phyloP scores from a whole-genome alignment of 768 basidiomycete genomes.

The Leccinum boreale region DNA sequence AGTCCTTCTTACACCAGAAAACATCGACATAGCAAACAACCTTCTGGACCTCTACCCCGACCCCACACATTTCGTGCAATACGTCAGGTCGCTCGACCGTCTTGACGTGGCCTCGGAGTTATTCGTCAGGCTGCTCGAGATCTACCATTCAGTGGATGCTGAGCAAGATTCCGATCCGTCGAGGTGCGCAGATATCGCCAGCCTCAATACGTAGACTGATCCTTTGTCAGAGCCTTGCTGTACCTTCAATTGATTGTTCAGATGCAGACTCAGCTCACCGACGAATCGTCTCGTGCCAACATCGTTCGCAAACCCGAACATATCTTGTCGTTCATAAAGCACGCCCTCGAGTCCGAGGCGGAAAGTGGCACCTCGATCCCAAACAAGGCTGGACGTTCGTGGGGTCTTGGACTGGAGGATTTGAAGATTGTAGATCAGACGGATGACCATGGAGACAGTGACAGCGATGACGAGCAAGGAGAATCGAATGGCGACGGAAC shows the following conservation, averaged over 20 bases:
- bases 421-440: conserved; percentile 37
- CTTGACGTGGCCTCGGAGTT: conserved; percentile 68
- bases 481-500: conserved; percentile 36
- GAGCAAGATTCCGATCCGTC: conserved; percentile 21
- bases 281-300: conserved; percentile 49
- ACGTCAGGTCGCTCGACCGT: conserved; percentile 63
- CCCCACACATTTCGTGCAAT: conserved; percentile 62
- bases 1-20: conserved; percentile 51
- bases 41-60: conserved; percentile 72
- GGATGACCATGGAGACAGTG: conserved; percentile 44
- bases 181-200: conserved; percentile 13
- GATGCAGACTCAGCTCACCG: conserved; percentile 69
- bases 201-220: neutral
- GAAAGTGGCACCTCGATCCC: neutral
- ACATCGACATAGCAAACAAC: conserved; percentile 44
- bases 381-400: conserved; percentile 4
- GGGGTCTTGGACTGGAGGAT: conserved; percentile 32
- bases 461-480: conserved; percentile 53
- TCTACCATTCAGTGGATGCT: conserved; percentile 45
- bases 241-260: conserved; percentile 79
- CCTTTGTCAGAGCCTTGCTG: conserved; percentile 52
- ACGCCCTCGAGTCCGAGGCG: conserved; percentile 56
- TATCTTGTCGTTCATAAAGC: conserved; percentile 78
- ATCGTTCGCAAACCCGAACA: conserved; percentile 64
- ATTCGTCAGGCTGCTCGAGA: conserved; percentile 72